Percentiles rank a stretch among this genome's conserved stretches.
phyloP scores from a whole-genome alignment of 176 grass and related monocot genomes.

The Carex cristatella region DNA sequence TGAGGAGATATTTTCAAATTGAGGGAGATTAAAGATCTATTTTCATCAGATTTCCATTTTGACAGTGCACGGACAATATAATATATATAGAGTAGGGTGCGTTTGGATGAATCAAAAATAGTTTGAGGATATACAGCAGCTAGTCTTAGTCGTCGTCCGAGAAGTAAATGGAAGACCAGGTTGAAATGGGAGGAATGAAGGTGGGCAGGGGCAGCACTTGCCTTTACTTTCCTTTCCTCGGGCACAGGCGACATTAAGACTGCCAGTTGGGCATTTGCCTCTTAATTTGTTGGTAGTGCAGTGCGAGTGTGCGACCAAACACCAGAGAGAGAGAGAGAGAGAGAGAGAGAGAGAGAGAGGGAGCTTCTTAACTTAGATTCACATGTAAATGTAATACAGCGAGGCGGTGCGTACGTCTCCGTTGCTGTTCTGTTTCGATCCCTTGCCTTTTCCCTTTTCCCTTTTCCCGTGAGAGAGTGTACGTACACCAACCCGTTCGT shows the following conservation, averaged over 20 bases:
- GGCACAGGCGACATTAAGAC: conserved; percentile 24
- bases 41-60: background rate
- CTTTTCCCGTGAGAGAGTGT: background rate
- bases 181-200: background rate
- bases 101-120: too few relatives aligned
- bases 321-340: background rate
- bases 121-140: too few relatives aligned
- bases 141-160: background rate
- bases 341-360: background rate
- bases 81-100: too few relatives aligned
- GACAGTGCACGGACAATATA: too few relatives aligned
- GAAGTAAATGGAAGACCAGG: conserved; percentile 21
- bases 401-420: conserved; percentile 16
- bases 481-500: too few relatives aligned
- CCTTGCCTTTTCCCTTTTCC: background rate
- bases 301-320: too few relatives aligned
- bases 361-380: background rate
- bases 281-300: conserved; percentile 2
- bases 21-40: background rate
- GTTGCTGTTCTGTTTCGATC: background rate
- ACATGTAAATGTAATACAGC: conserved; percentile 31
- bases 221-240: conserved; percentile 23
- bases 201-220: conserved; percentile 11
- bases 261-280: conserved; percentile 26
- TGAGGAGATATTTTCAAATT: too few relatives aligned